These are phyloP conservation scores for Lycium barbarum DNA, from an alignment of 257 asterid genomes.

Conservation along the genomic window DNA sequence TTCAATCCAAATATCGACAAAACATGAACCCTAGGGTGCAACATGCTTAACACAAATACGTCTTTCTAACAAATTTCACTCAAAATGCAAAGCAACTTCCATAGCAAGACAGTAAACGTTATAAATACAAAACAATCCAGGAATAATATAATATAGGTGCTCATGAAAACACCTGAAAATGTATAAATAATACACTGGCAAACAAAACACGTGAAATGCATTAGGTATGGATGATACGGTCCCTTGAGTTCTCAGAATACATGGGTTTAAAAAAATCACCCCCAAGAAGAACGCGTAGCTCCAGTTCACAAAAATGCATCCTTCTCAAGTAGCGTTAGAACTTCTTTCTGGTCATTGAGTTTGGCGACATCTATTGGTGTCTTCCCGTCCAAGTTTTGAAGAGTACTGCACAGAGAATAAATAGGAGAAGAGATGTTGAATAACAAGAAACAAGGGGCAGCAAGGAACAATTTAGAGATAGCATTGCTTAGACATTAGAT, in stretches of 20 bases:
- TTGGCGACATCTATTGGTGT: slow-evolving; percentile 97
- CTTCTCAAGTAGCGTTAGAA: slow-evolving; percentile 87
- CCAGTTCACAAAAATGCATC: slow-evolving; percentile 78
- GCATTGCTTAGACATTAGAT: too few relatives aligned
- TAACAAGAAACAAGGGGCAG: slow-evolving; percentile 46
- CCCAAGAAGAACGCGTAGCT: background rate
- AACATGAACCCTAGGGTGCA: too few relatives aligned
- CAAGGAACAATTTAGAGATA: too few relatives aligned
- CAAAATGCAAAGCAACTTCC: background rate
- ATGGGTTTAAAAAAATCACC: background rate
- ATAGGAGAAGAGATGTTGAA: background rate
- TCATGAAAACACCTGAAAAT: background rate
- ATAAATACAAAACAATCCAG: background rate
- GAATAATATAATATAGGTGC: background rate
- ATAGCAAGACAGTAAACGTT: background rate
- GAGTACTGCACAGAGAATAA: slow-evolving; percentile 62
- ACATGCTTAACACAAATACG: too few relatives aligned
- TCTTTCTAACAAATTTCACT: too few relatives aligned
- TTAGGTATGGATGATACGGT: background rate
- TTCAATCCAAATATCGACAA: too few relatives aligned
- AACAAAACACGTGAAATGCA: background rate
- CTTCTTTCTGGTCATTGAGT: slow-evolving; percentile 84
- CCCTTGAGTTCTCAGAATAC: background rate
- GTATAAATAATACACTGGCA: background rate
- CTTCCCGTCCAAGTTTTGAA: slow-evolving; percentile 95